Conservation (phyloP, 306 rosid genomes). For the Inga oerstediana region DNA sequence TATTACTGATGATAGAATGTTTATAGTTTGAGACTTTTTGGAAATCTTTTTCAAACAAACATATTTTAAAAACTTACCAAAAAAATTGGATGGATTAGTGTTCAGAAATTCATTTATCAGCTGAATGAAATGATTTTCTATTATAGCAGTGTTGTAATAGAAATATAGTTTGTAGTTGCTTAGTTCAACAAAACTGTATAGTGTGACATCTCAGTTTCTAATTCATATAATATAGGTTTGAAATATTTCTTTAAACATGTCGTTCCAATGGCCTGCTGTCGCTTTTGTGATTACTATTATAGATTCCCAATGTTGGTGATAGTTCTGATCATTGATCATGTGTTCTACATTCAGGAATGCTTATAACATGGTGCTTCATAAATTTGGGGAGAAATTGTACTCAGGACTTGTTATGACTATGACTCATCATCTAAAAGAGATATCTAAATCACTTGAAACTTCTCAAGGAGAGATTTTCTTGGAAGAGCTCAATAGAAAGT, state of each 20-base stretch:
- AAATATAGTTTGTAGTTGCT: not conserved
- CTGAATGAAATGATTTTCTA: not conserved
- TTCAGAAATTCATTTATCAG: not conserved
- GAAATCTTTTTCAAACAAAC: not conserved
- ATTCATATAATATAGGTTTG: not conserved
- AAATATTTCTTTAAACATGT: constrained; percentile 9
- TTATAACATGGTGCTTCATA: constrained; percentile 62
- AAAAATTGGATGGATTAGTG: not conserved
- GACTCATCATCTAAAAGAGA: constrained; percentile 50
- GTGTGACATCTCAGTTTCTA: not conserved
- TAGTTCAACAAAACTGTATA: not conserved
- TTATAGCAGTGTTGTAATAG: not conserved
- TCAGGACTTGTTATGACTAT: constrained; percentile 53
- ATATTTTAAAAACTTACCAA: not conserved
- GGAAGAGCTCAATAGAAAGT: constrained; percentile 64
- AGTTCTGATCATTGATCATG: constrained; percentile 30
- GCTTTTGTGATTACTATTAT: not conserved
- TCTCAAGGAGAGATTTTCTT: constrained; percentile 58
- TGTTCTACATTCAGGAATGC: constrained; percentile 51
- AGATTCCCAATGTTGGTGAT: constrained; percentile 20
- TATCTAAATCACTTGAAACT: constrained; percentile 53
- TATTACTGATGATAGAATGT: not conserved
- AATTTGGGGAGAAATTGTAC: constrained; percentile 62
- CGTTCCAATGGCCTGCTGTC: not conserved
- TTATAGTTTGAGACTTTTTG: not conserved